Evolutionary conservation across 768 basidiomycete species (phyloP).

Genomic region (Clitopilus hobsonii): DNA sequence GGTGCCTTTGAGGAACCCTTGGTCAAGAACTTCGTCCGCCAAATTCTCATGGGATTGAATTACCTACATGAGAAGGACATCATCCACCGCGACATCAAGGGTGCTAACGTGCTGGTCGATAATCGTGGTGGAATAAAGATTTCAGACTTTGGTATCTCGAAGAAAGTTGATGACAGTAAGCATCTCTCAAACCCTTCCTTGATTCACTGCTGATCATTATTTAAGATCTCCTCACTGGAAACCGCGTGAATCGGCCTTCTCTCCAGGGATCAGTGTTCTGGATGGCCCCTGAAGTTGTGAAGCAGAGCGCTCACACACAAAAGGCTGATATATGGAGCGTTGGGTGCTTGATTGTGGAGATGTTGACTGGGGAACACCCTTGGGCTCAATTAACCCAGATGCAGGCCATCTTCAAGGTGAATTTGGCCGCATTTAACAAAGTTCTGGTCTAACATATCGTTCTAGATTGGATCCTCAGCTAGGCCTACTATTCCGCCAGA

Average conservation of each 20-base stretch:
- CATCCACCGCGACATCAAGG: conserved; percentile 98
- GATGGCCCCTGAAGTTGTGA: conserved; percentile 99
- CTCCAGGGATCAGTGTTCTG: conserved; percentile 98
- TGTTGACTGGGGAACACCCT: conserved; percentile 94
- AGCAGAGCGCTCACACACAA: conserved; percentile 86
- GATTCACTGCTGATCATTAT: too few species aligned
- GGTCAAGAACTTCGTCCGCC: conserved; percentile 88
- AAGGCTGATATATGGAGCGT: conserved; percentile 98
- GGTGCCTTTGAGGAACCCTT: conserved; percentile 93
- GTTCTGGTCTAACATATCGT: not conserved
- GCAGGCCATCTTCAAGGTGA: conserved; percentile 98
- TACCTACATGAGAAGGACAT: conserved; percentile 93
- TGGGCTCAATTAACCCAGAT: conserved; percentile 96
- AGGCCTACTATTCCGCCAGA: conserved; percentile 88
- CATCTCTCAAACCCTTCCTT: conserved; percentile 17
- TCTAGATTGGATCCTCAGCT: conserved; percentile 86
- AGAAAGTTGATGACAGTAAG: conserved; percentile 95
- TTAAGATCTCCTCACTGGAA: conserved; percentile 50
- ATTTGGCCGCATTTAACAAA: too few species aligned
- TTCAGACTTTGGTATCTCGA: conserved; percentile 94
- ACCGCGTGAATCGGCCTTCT: conserved; percentile 83
- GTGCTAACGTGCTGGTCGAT: conserved; percentile 96
- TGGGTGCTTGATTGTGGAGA: conserved; percentile 92
- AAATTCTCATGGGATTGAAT: conserved; percentile 83
- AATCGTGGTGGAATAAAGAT: conserved; percentile 98